A percentile compares a stretch with the other conserved stretches of the same genome.
Conservation (phyloP, 345 rosid genomes). For the Linum usitatissimum region DNA sequence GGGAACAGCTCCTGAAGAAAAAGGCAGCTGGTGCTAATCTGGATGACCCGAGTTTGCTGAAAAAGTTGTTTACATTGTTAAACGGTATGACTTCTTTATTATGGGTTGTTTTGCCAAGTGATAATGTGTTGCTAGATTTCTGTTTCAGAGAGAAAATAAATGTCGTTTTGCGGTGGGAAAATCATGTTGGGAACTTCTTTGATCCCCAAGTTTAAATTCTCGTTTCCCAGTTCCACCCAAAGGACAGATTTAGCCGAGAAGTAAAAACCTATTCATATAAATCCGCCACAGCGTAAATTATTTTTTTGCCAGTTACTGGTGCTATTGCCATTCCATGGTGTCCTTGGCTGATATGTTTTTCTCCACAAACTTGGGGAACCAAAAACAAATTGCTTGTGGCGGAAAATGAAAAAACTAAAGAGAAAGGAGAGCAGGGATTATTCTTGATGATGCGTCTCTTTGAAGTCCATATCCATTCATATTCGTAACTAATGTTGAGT, state of each 20-base stretch:
- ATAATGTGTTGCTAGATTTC: too few relatives aligned
- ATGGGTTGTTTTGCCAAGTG: not conserved
- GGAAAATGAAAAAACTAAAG: too few relatives aligned
- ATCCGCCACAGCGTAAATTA: too few relatives aligned
- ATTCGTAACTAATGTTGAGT: not conserved
- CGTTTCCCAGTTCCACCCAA: too few relatives aligned
- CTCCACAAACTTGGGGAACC: not conserved
- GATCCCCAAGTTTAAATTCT: too few relatives aligned
- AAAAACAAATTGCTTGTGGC: not conserved
- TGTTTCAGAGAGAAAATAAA: not conserved
- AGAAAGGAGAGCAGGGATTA: not conserved
- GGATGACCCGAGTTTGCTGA: slow-evolving; percentile 66
- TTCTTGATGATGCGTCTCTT: not conserved
- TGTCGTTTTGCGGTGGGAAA: too few relatives aligned
- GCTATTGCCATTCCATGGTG: not conserved
- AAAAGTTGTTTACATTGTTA: slow-evolving; percentile 53
- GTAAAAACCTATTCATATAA: too few relatives aligned
- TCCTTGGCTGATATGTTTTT: not conserved
- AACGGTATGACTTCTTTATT: slow-evolving; percentile 47
- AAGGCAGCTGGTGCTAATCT: slow-evolving; percentile 58
- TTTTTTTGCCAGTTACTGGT: too few relatives aligned
- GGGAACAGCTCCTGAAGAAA: slow-evolving; percentile 83
- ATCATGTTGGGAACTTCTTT: too few relatives aligned
- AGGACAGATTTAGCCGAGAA: too few relatives aligned
- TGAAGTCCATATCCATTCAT: not conserved